Evolutionary conservation across 2,329 filamentous ascomycete species (phyloP).

Genomic region (Metarhizium album): DNA sequence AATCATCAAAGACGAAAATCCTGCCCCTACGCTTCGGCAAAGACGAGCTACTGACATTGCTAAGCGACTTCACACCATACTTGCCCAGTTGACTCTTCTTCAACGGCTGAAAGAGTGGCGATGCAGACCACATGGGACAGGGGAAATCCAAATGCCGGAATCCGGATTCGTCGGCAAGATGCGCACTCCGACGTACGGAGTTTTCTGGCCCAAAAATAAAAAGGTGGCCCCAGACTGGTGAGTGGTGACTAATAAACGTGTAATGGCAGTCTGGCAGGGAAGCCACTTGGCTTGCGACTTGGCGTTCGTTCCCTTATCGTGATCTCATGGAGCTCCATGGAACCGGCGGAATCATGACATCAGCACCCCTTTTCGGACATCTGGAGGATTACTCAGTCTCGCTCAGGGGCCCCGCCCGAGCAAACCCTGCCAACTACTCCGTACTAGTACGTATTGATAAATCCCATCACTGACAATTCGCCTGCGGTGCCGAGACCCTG

Average conservation of each 20-base stretch:
- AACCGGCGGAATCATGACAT: background rate
- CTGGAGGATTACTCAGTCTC: background rate
- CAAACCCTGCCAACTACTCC: too few relatives aligned
- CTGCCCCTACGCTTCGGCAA: background rate
- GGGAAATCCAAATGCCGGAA: background rate
- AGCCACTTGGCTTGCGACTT: too few relatives aligned
- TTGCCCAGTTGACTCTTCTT: background rate
- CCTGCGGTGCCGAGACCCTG: too few relatives aligned
- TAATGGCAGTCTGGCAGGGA: too few relatives aligned
- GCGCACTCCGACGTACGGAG: background rate
- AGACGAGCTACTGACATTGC: background rate
- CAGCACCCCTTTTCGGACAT: background rate
- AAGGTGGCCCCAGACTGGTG: too few relatives aligned
- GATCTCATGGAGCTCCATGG: background rate
- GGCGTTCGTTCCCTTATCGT: too few relatives aligned
- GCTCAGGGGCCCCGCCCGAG: too few relatives aligned
- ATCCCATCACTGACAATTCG: too few relatives aligned
- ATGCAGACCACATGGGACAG: background rate
- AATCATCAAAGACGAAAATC: constrained; percentile 4
- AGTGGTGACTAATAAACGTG: too few relatives aligned
- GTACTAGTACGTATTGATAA: too few relatives aligned
- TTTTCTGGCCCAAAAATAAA: too few relatives aligned
- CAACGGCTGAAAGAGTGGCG: background rate
- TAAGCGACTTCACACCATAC: background rate
- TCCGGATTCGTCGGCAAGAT: background rate